These are phyloP conservation scores for Wallacemonas rigidus DNA, from an alignment of 208 protist genomes.

Conservation along the genomic window DNA sequence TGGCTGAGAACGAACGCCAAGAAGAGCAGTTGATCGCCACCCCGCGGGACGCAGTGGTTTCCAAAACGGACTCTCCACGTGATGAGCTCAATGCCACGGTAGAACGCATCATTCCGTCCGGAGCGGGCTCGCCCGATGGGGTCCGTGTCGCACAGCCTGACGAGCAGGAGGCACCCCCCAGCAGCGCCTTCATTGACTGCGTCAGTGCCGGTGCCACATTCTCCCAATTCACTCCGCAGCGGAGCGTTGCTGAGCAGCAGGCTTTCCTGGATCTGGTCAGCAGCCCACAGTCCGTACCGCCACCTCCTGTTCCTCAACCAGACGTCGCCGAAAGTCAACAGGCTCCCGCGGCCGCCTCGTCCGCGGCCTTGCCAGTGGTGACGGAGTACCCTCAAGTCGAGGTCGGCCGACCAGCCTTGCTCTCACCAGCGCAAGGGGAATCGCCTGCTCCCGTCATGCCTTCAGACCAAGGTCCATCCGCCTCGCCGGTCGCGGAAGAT, in stretches of 20 bases:
- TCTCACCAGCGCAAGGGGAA: not conserved
- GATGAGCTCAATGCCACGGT: slow-evolving; percentile 4
- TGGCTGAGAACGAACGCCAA: not conserved
- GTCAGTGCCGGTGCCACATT: slow-evolving; percentile 15
- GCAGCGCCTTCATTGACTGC: slow-evolving; percentile 38
- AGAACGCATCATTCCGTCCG: slow-evolving; percentile 12
- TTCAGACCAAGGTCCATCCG: not conserved
- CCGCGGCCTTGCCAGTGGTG: not conserved
- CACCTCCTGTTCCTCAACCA: not conserved
- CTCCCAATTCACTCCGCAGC: slow-evolving; percentile 8
- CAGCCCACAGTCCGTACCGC: not conserved
- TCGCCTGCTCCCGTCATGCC: not conserved
- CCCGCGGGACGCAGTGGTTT: not conserved
- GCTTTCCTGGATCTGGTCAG: not conserved
- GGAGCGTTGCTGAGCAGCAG: not conserved
- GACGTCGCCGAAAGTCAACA: not conserved
- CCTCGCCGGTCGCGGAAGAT: no score
- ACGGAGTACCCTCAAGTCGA: not conserved
- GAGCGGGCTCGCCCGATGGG: not conserved
- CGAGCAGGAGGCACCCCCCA: slow-evolving; percentile 21
- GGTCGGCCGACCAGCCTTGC: not conserved
- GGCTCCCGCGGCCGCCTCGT: no score
- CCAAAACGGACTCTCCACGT: not conserved
- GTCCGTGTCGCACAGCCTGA: not conserved
- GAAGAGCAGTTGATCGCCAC: not conserved